phyloP scores from a whole-genome alignment of 352 stramenopile genomes.

The Salisapilia sapeloensis region DNA sequence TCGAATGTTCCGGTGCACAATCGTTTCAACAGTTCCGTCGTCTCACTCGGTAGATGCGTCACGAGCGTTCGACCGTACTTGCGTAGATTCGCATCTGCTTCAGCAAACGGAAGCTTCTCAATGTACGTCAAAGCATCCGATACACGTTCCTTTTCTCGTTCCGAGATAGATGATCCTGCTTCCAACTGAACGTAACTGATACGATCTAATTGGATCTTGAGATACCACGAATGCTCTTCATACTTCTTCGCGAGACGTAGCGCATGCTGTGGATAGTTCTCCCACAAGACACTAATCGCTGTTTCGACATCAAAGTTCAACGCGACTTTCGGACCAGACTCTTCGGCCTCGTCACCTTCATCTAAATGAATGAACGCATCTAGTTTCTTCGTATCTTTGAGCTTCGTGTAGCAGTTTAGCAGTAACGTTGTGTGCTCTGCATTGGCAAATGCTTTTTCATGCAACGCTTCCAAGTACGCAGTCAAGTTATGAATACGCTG shows the following conservation, averaged over 20 bases:
- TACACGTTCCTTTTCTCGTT: slow-evolving; percentile 65
- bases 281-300: slow-evolving; percentile 85
- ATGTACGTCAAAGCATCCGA: slow-evolving; percentile 86
- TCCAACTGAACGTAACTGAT: slow-evolving; percentile 79
- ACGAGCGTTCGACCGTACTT: slow-evolving; percentile 84
- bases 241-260: slow-evolving; percentile 82
- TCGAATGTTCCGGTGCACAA: slow-evolving; percentile 79
- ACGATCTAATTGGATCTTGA: slow-evolving; percentile 86
- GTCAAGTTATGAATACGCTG: slow-evolving; percentile 94
- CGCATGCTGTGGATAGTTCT: slow-evolving; percentile 84
- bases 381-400: slow-evolving; percentile 88
- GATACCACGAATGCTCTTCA: slow-evolving; percentile 82
- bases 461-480: slow-evolving; percentile 90
- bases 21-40: slow-evolving; percentile 80
- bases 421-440: slow-evolving; percentile 88
- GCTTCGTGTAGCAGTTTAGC: slow-evolving; percentile 91
- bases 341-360: slow-evolving; percentile 29
- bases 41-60: slow-evolving; percentile 68
- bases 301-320: slow-evolving; percentile 85
- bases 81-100: slow-evolving; percentile 71
- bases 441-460: slow-evolving; percentile 83
- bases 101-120: slow-evolving; percentile 62
- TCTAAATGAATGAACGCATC: slow-evolving; percentile 85
- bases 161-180: slow-evolving; percentile 43
- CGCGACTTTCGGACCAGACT: slow-evolving; percentile 6